Base-by-base conservation (phyloP, 805 yeast species). In the Barnettozyma vustinii region DNA sequence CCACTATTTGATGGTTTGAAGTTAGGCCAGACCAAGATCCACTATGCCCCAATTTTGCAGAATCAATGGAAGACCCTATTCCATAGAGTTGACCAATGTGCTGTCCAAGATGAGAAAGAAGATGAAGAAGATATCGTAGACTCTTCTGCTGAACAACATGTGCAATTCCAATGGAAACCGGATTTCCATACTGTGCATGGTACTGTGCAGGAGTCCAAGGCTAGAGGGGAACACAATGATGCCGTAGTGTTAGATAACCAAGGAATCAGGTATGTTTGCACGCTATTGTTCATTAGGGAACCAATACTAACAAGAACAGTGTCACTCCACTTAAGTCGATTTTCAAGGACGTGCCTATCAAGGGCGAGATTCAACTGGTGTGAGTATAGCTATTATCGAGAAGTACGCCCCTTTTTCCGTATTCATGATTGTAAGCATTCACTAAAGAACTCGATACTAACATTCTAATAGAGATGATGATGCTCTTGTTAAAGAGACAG, bases 51-150 rank as follows among this genome's bases (percentile, higher is more conserved):
- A n/a, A 80, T 92, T 44, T 73, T 89, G 61, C 80, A 81, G 48
- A 92, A 92, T 66, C 69, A 73, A 55, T 94, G 98, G 98, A 73
- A 76, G 1, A 74, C 88, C 0, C 75, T 87, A 9, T 87, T 80
- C 62, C 62, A 48, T 18, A 46, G 40, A 32, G 27, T 42, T 27
- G 45, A 42, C 65, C 18, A 59, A 58, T 8, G 60, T 59, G 27
- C 48, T 25, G 52, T 55, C 13, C 50, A 46, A 35, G 50, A 47
- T 9, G 32, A 49, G 4, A 44, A 46, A 2, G 52, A 53, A 9
- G 40, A 56, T 2, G 60, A 59, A 5, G 60, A 59, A 3, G 82
- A 77, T 52, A 77, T 80, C 46, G 76, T 79, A 37, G 81, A 75
- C 12, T 75, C 70, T 19, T 66, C 73, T 4, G 68, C 70, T 23